phyloP scores from a whole-genome alignment of 2,329 filamentous ascomycete genomes.

The Trichoderma breve region DNA sequence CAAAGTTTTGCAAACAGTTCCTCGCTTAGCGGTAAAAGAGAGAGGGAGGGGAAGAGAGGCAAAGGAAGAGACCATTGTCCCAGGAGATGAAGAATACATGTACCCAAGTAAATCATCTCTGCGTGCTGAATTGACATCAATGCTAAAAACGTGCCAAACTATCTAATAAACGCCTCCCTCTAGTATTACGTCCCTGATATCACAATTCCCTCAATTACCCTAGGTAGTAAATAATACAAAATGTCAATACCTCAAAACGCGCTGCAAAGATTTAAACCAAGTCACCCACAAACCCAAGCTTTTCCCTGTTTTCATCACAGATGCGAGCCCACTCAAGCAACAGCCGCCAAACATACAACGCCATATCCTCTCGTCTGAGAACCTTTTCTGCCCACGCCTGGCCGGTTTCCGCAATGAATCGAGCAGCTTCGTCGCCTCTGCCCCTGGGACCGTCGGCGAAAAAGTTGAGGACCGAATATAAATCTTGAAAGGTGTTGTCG shows the following conservation, averaged over 20 bases:
- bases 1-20: not conserved
- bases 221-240: not conserved
- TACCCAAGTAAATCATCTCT: not conserved
- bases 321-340: constrained; percentile 57
- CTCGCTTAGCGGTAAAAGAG: not conserved
- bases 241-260: not conserved
- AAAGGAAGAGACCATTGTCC: not conserved
- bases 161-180: not conserved
- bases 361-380: constrained; percentile 63
- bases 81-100: not conserved
- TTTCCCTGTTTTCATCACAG: constrained; percentile 44
- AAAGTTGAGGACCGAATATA: constrained; percentile 65
- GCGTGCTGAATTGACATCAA: not conserved
- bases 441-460: constrained; percentile 51
- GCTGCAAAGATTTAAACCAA: constrained; percentile 24
- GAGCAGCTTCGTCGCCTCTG: constrained; percentile 54
- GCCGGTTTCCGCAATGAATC: constrained; percentile 58
- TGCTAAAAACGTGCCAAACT: not conserved
- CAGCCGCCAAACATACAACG: constrained; percentile 62
- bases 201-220: not conserved
- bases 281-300: constrained; percentile 46
- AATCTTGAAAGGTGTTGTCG: constrained; percentile 64
- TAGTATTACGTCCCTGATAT: not conserved
- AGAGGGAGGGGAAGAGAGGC: not conserved
- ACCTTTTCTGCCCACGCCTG: constrained; percentile 59